These are phyloP conservation scores for Silene latifolia DNA, from an alignment of 148 eudicot species.

Conservation along the genomic window DNA sequence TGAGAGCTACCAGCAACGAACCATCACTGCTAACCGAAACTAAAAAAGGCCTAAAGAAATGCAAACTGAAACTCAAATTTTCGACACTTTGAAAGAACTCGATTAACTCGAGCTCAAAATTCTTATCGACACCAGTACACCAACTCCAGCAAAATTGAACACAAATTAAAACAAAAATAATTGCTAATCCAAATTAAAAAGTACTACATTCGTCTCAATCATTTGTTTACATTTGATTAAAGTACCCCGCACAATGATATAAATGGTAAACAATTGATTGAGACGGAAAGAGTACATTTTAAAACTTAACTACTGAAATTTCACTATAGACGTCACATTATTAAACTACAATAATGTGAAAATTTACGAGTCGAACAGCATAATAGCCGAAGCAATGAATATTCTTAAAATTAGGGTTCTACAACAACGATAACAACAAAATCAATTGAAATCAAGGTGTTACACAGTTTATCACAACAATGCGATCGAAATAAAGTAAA, in stretches of 20 bases:
- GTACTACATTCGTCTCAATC: no score
- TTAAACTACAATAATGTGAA: not conserved
- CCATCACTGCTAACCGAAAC: slow-evolving; percentile 39
- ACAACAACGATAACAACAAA: not conserved
- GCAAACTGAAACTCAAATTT: slow-evolving; percentile 50
- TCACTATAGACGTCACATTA: not conserved
- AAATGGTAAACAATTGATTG: no score
- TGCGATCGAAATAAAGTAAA: not conserved
- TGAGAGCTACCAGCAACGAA: slow-evolving; percentile 71
- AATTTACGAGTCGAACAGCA: not conserved
- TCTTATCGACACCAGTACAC: slow-evolving; percentile 4
- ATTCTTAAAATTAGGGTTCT: not conserved
- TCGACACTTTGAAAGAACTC: slow-evolving; percentile 43
- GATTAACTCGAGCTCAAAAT: not conserved
- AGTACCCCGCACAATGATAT: no score
- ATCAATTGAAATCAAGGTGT: not conserved
- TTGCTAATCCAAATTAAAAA: no score
- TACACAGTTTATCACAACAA: not conserved
- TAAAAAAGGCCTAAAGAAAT: slow-evolving; percentile 40
- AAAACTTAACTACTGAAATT: not conserved
- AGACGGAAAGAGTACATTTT: no score
- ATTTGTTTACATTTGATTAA: no score
- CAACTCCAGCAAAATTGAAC: slow-evolving; percentile 4
- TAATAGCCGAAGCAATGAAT: not conserved
- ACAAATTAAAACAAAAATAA: not conserved